These are phyloP conservation scores for Xylaria sp. DNA, from an alignment of 2,329 filamentous ascomycete genomes.

Conservation along the genomic window DNA sequence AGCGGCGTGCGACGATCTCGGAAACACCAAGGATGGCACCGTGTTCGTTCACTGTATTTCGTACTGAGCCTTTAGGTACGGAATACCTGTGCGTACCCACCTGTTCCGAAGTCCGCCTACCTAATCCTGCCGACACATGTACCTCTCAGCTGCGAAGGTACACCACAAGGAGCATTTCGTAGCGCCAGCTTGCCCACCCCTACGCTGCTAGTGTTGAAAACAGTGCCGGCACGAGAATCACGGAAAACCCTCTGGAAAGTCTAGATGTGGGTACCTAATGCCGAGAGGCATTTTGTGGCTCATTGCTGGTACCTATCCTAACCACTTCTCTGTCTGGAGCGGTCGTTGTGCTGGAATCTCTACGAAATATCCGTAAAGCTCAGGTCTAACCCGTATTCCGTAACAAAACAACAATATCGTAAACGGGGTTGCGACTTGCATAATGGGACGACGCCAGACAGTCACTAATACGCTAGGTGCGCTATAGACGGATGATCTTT, in stretches of 20 bases:
- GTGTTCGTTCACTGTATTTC: not conserved
- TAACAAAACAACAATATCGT: not conserved
- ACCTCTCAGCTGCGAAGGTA: no score
- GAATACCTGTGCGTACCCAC: no score
- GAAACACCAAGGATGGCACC: not conserved
- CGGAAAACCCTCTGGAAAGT: not conserved
- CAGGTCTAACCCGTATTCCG: no score
- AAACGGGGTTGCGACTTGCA: not conserved
- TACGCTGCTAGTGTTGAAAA: not conserved
- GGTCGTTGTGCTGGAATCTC: not conserved
- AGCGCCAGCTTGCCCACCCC: not conserved
- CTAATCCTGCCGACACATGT: no score
- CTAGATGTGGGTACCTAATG: not conserved
- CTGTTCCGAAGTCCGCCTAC: no score
- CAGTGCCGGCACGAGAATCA: not conserved
- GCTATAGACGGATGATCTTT: not conserved
- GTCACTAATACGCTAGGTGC: not conserved
- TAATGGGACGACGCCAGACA: not conserved
- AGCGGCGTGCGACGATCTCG: not conserved
- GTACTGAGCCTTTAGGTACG: no score
- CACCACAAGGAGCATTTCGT: not conserved
- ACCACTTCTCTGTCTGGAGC: not conserved
- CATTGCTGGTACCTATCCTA: not conserved
- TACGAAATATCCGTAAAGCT: no score
- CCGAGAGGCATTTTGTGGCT: not conserved